Evolutionary conservation across 371 early-diverging fungal genomes (phyloP), one percentile per base, ranked within the genome.

Genomic region (Haplosporangium sp.): DNA sequence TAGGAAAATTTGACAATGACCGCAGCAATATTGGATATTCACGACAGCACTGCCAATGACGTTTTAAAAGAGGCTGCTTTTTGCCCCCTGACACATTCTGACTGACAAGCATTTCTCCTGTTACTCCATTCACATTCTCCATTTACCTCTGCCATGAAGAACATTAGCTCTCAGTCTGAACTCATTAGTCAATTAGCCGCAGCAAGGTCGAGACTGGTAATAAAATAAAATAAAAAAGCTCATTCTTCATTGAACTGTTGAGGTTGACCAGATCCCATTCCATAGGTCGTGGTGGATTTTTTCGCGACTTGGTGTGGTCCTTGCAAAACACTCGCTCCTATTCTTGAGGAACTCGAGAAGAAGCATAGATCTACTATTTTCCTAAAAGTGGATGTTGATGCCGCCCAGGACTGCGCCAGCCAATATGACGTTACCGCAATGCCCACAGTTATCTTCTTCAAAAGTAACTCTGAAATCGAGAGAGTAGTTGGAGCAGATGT

Each of bases 261-360:
- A 42, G 11, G 6, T 42, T 42, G 44, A 42, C 44, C 6, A 57
- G 35, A 0, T 59, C 35, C 67, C 1, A 3, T 44, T n/a, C 3
- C n/a, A 3, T 61, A 77, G 73, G 83, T 83, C 10, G 78, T 84
- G 11, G 70, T 84, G 2, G 85, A 84, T 68, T 84, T 84, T 71
- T 68, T 67, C 20, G 85, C 85, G 8, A 73, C 67, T 57, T 84
- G 85, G 78, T 77, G 85, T 44, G 84, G 84, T 11, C 85, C 85
- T 9, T 84, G 85, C 67, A 73, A 73, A 35, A 64, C 64, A 11
- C 60, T 84, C 1, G 69, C 85, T 6, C 85, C 85, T 19, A 45
- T 61, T n/a, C 76, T 85, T 39, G 85, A 83, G 13, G 62, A 44
- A 37, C 68, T 85, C 19, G 76, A 82, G 42, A 65, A 50, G 17